Base-by-base conservation (phyloP, 2,329 filamentous ascomycete species). In the Neonectria sp. region DNA sequence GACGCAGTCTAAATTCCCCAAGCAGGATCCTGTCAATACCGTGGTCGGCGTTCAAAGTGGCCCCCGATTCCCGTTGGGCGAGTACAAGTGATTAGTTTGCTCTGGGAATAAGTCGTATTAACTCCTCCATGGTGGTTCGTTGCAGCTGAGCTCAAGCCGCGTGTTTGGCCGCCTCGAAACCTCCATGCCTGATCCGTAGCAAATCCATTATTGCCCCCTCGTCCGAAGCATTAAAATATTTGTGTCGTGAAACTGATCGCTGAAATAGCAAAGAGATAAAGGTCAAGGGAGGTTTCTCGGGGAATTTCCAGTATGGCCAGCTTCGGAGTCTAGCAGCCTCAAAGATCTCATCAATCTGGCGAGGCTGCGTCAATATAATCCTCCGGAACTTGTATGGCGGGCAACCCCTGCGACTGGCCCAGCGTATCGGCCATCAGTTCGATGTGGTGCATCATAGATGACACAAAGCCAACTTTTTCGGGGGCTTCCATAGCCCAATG, bases 401-500 rank as follows among this genome's bases (percentile, higher is more conserved):
- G 73, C 52, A 72, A 71, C 45, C 71, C 71, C 33, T 74, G 76
- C 13, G 75, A 71, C 61, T 80, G 78, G 52, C 75, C 77, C 35
- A 80, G 71, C 69, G 82, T 74, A 37, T 81, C 78, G 40, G 80
- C 78, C 76, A 83, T 80, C 53, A 82, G 71, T 68, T 83, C 80
- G 48, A 83, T 82, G 58, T 83, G 81, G 55, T 77, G 80, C 60
- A 81, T 75, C 77, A 82, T 81, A 46, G 79, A 79, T 49, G 79
- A 78, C 7, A 75, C 76, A 24, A 75, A 68, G 78, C 74, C 65
- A 75, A 80, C 69, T 75, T 79, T 71, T 79, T 83, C 67, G 35
- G 75, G 74, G 6, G 77, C 70, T 68, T 86, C 84, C 21, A 79
- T 80, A 8, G 83, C 81, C 79, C 85, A 85, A 70, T 87, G 84